Percentiles rank a stretch among this genome's conserved stretches.
These are phyloP conservation scores for Plasmodium knowlesi DNA, from an alignment of 169 alveolate genomes.

Conservation along the genomic window DNA sequence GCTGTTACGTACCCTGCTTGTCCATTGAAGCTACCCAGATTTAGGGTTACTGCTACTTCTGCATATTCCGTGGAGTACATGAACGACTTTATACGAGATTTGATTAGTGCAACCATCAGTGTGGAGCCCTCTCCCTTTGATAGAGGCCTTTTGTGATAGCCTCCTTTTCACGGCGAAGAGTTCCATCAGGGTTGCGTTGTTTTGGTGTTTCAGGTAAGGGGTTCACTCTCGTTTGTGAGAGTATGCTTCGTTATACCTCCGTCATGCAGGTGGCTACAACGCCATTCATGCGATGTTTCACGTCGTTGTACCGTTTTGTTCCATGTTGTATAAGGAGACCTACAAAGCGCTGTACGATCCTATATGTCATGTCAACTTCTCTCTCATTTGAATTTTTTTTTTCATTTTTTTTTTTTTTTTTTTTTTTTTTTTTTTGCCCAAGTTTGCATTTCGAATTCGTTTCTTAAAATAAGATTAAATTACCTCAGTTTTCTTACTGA, in stretches of 20 bases:
- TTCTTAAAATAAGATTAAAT: neutral
- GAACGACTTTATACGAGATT: constrained; percentile 81
- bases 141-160: neutral
- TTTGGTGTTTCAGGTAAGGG: neutral
- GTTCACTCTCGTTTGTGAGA: neutral
- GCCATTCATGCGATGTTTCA: neutral
- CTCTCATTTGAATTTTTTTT: neutral
- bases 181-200: neutral
- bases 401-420: neutral
- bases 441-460: neutral
- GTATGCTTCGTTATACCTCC: neutral
- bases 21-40: constrained; percentile 81
- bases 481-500: neutral
- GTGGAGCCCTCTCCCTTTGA: constrained; percentile 76
- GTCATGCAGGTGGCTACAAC: neutral
- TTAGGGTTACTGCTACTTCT: constrained; percentile 84
- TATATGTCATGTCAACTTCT: neutral
- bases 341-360: neutral
- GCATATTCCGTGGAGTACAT: constrained; percentile 78
- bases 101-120: constrained; percentile 79
- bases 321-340: neutral
- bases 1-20: constrained; percentile 87
- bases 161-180: neutral
- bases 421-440: neutral
- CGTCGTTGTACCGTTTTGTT: neutral